phyloP scores from a whole-genome alignment of 2,329 filamentous ascomycete genomes.

The Penicillium polonicum region DNA sequence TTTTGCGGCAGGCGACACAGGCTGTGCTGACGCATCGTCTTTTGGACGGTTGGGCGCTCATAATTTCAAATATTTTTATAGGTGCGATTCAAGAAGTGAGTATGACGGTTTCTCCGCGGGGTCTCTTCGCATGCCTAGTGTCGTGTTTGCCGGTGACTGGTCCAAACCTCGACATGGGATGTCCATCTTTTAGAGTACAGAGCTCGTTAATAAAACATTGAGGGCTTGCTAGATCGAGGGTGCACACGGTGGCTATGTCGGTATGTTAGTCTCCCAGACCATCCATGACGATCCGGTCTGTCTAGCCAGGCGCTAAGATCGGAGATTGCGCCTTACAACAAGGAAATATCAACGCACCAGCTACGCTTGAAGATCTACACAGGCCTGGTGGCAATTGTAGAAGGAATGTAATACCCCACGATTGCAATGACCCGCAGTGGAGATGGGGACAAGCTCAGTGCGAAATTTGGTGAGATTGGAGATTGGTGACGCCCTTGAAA shows the following conservation, averaged over 20 bases:
- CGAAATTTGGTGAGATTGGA: not conserved
- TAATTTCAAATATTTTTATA: constrained; percentile 22
- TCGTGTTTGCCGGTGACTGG: constrained; percentile 29
- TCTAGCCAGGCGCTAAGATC: not conserved
- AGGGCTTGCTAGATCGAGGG: not conserved
- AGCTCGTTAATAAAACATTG: constrained; percentile 1
- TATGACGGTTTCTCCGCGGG: constrained; percentile 19
- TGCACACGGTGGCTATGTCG: not conserved
- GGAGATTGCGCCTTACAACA: not conserved
- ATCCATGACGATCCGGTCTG: not conserved
- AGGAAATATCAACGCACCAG: not conserved
- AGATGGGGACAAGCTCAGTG: constrained; percentile 11
- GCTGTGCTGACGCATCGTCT: constrained; percentile 80
- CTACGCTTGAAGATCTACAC: constrained; percentile 12
- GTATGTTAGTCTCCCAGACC: constrained; percentile 10
- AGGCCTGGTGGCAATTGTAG: constrained; percentile 7
- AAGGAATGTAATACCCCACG: constrained; percentile 18
- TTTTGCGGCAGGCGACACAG: constrained; percentile 73
- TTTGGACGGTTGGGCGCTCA: constrained; percentile 50
- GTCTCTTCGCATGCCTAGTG: constrained; percentile 23
- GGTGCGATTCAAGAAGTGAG: constrained; percentile 8
- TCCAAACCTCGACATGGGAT: constrained; percentile 11
- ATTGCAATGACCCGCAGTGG: constrained; percentile 21
- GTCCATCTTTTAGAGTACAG: constrained; percentile 15
- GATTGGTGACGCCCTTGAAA: constrained; percentile 5